These are phyloP conservation scores for Wickerhamiella sorbophila DNA, from an alignment of 805 yeast genomes.

Conservation along the genomic window DNA sequence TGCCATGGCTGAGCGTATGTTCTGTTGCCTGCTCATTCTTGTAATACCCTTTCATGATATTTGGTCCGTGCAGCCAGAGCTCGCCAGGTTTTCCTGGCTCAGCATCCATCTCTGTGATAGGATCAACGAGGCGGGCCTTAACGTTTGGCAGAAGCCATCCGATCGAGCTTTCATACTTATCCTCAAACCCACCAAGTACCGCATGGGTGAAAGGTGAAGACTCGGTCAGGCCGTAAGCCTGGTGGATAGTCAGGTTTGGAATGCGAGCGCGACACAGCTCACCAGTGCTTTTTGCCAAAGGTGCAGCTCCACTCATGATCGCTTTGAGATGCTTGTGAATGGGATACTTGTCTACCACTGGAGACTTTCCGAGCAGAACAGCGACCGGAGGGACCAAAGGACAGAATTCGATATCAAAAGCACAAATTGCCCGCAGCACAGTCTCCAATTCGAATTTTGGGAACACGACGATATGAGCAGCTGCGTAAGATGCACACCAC, in stretches of 20 bases:
- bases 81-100: slow-evolving; percentile 36
- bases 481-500: slow-evolving; percentile 11
- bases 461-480: slow-evolving; percentile 16
- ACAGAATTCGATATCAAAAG: slow-evolving; percentile 26
- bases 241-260: slow-evolving; percentile 6
- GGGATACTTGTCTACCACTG: slow-evolving; percentile 29
- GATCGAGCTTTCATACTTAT: slow-evolving; percentile 11
- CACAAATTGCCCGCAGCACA: slow-evolving; percentile 17
- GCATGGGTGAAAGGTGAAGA: slow-evolving; percentile 38
- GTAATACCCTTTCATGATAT: slow-evolving; percentile 35
- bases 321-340: slow-evolving; percentile 29
- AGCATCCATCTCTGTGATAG: slow-evolving; percentile 27
- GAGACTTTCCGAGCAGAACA: slow-evolving; percentile 33
- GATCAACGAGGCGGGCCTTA: slow-evolving; percentile 34
- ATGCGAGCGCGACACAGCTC: slow-evolving; percentile 1
- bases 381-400: slow-evolving; percentile 30
- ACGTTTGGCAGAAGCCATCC: slow-evolving; percentile 29
- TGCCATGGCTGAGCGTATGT: slow-evolving; percentile 32
- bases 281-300: slow-evolving; percentile 21
- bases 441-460: slow-evolving; percentile 20
- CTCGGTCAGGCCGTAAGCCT: slow-evolving; percentile 38
- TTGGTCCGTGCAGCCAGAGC: slow-evolving; percentile 40
- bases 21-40: slow-evolving; percentile 35
- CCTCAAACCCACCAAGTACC: neutral
- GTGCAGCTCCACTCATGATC: slow-evolving; percentile 33